Base-by-base conservation (phyloP, 805 yeast genomes). In the Starmerella floricola region DNA sequence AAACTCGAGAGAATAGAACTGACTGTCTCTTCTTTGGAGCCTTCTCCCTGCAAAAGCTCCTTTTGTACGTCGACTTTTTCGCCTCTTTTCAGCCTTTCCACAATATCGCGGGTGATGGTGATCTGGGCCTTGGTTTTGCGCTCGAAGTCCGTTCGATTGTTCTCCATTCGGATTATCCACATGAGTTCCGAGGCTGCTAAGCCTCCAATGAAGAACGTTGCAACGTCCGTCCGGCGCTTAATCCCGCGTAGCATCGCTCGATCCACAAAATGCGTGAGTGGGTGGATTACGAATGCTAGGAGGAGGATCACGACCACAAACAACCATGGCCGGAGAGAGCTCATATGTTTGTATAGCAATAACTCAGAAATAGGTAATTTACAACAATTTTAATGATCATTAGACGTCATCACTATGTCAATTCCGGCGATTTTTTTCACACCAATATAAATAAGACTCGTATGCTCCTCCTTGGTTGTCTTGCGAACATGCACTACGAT, bases 131-230 rank as follows among this genome's bases (percentile, higher is more conserved):
- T 34, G 47, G 66, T 62, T 12, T 66, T 55, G 31, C 63, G 55
- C 19, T 64, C 67, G 50, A 71, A 48, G 18, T 65, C 69, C 6
- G 64, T 64, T 23, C 58, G 55, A 12, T 60, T 60, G 30, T 67
- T 62, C 40, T 69, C 64, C 24, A 62, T 57, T 30, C 65, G 63
- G 40, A 67, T 67, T 17, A 72, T 64, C 52, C 68, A 66, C 47
- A 69, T 64, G 8, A 73, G 59, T 50, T 70, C 65, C 1, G 74
- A 67, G 1, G 73, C 68, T 32, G 70, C 66, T 11, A 69, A 50
- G 5, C 73, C 61, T 2, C 70, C 56, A 19, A 69, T 62, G 10
- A 68, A 10, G 26, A 48, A 48, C 18, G 44, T 32, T 12, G 34
- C 21, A 16, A 41, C 11, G 5, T 17, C 38, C 4, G 28, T 13